These are phyloP conservation scores for Lactifluus piperatus DNA, from an alignment of 768 basidiomycete species.

Conservation along the genomic window DNA sequence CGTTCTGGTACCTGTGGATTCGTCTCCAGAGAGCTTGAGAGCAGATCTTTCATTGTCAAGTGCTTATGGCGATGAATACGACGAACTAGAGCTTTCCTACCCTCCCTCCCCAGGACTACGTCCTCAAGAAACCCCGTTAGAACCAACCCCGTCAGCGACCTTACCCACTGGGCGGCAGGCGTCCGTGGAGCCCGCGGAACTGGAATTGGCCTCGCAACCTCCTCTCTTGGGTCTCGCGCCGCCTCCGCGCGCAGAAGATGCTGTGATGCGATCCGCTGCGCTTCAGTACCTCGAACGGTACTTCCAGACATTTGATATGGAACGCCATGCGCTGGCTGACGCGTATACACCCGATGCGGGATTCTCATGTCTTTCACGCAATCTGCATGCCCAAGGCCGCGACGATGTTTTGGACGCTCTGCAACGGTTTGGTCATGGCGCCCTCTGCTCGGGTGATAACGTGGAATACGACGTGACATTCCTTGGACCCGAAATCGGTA, in stretches of 20 bases:
- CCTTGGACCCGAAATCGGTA: neutral
- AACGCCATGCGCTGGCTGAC: slow-evolving; percentile 3
- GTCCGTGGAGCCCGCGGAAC: neutral
- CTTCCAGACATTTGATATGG: slow-evolving; percentile 8
- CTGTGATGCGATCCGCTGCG: neutral
- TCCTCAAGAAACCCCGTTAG: neutral
- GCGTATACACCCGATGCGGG: slow-evolving; percentile 4
- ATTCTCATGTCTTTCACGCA: slow-evolving; percentile 11
- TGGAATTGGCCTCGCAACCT: neutral
- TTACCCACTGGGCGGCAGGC: neutral
- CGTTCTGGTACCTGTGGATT: neutral
- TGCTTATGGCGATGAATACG: neutral
- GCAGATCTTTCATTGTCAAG: neutral
- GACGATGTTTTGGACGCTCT: neutral
- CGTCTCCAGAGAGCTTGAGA: neutral
- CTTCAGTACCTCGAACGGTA: slow-evolving; percentile 9
- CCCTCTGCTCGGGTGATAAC: neutral
- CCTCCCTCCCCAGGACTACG: neutral
- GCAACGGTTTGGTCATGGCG: neutral
- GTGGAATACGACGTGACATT: slow-evolving; percentile 10
- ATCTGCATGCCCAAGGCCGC: slow-evolving; percentile 5
- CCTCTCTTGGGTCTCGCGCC: neutral
- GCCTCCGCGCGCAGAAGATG: neutral
- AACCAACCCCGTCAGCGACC: neutral
- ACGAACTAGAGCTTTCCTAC: slow-evolving; percentile 9